Evolutionary conservation across 768 basidiomycete genomes (phyloP).

Genomic region (Trametes punicea): DNA sequence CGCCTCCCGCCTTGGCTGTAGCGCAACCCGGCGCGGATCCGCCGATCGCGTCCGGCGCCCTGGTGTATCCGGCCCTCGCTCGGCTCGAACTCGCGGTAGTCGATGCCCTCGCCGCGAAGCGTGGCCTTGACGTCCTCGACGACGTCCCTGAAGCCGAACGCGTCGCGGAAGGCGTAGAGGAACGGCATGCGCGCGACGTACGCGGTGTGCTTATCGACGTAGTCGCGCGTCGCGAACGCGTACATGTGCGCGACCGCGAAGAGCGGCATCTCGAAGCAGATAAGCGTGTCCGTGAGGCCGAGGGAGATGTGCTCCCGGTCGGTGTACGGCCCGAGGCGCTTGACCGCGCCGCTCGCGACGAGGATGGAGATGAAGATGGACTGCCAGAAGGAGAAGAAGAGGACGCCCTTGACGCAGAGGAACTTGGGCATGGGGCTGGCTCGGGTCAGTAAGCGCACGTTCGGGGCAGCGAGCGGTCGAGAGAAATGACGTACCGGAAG

Average conservation of each 20-base stretch:
- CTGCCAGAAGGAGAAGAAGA: slow-evolving; percentile 99
- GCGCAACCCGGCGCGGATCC: slow-evolving; percentile 88
- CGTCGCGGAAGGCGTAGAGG: slow-evolving; percentile 82
- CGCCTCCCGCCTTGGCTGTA: slow-evolving; percentile 87
- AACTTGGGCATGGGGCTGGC: slow-evolving; percentile 91
- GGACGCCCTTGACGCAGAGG: slow-evolving; percentile 95
- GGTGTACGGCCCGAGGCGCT: slow-evolving; percentile 79
- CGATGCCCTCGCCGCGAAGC: slow-evolving; percentile 84
- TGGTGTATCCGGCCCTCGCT: slow-evolving; percentile 92
- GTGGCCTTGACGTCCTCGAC: slow-evolving; percentile 82
- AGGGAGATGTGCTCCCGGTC: slow-evolving; percentile 88
- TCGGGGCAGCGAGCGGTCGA: background rate
- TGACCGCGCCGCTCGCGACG: slow-evolving; percentile 79
- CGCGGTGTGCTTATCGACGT: slow-evolving; percentile 55
- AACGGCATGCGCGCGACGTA: slow-evolving; percentile 90
- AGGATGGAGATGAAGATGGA: slow-evolving; percentile 80
- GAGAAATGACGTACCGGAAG: slow-evolving; percentile 56
- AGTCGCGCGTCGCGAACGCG: slow-evolving; percentile 91
- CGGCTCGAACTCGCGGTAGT: slow-evolving; percentile 95
- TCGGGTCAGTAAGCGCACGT: background rate
- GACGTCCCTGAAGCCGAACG: slow-evolving; percentile 84
- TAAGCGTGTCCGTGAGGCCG: slow-evolving; percentile 84
- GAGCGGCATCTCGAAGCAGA: slow-evolving; percentile 96
- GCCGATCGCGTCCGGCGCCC: slow-evolving; percentile 77
- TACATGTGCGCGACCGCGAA: slow-evolving; percentile 95